These are phyloP conservation scores for Cucumis cinereus DNA, from an alignment of 306 rosid genomes.

Conservation along the genomic window DNA sequence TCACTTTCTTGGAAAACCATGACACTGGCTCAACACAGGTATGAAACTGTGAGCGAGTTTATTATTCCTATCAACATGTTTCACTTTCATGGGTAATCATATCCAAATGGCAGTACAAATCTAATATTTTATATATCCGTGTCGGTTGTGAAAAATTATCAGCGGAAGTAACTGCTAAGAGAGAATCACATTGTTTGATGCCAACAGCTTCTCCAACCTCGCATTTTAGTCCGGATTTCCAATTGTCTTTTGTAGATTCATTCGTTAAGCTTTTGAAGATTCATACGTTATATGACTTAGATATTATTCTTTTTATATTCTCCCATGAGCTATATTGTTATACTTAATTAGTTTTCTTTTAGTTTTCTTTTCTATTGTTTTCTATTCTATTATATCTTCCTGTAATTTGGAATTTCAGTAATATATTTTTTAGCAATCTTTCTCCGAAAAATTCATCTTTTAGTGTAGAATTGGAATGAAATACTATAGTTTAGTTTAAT, in stretches of 20 bases:
- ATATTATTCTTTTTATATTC: too few species aligned
- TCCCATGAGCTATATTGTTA: too few species aligned
- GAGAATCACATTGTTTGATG: neutral
- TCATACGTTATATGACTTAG: too few species aligned
- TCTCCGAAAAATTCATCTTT: neutral
- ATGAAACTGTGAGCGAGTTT: constrained; percentile 3
- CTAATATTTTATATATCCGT: neutral
- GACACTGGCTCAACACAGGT: constrained; percentile 90
- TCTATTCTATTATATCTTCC: too few species aligned
- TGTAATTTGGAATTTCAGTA: too few species aligned
- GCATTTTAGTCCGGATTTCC: neutral
- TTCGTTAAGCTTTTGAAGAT: too few species aligned
- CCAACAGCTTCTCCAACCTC: neutral
- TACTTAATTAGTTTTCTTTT: too few species aligned
- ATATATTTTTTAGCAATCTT: too few species aligned
- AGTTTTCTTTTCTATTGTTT: too few species aligned
- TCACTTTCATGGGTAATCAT: neutral
- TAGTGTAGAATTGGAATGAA: neutral
- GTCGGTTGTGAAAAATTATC: neutral
- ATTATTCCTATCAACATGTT: neutral
- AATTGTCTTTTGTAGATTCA: too few species aligned
- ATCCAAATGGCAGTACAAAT: neutral
- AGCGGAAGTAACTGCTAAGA: neutral
- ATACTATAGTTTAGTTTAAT: neutral
- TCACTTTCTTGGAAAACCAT: constrained; percentile 76